phyloP scores from a whole-genome alignment of 495 filamentous ascomycete genomes.

The Gamarada debralockiae region DNA sequence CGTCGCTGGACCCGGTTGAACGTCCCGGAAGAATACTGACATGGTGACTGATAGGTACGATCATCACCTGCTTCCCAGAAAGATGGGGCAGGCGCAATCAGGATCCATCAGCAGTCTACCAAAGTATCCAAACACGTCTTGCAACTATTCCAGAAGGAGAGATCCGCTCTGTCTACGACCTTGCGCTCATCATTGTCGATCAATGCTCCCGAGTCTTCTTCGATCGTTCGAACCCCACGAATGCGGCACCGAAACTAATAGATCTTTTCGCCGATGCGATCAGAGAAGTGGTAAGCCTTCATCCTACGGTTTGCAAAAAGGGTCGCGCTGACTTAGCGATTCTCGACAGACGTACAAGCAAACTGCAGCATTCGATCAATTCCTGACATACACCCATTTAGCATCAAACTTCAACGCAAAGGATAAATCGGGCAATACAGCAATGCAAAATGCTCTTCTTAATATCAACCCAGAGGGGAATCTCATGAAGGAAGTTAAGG shows the following conservation, averaged over 20 bases:
- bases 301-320: not conserved
- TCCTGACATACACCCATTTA: constrained; percentile 17
- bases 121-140: constrained; percentile 43
- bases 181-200: constrained; percentile 60
- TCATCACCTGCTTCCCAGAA: constrained; percentile 66
- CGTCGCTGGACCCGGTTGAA: no score
- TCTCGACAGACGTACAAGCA: constrained; percentile 26
- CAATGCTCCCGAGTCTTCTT: constrained; percentile 60
- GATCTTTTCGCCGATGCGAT: constrained; percentile 66
- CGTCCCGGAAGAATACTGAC: not conserved
- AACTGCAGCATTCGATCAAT: constrained; percentile 30
- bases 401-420: constrained; percentile 32
- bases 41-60: constrained; percentile 36
- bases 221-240: constrained; percentile 51
- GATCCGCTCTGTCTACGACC: constrained; percentile 62
- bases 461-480: constrained; percentile 64
- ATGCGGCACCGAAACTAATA: constrained; percentile 60
- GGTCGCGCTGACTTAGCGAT: not conserved
- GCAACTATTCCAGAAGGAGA: constrained; percentile 41
- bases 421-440: constrained; percentile 30
- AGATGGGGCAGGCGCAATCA: constrained; percentile 65
- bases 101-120: constrained; percentile 59
- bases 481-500: constrained; percentile 61
- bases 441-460: constrained; percentile 47
- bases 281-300: constrained; percentile 37